These are phyloP conservation scores for Pulveroboletus sp. DNA, from an alignment of 768 basidiomycete genomes.

Conservation along the genomic window DNA sequence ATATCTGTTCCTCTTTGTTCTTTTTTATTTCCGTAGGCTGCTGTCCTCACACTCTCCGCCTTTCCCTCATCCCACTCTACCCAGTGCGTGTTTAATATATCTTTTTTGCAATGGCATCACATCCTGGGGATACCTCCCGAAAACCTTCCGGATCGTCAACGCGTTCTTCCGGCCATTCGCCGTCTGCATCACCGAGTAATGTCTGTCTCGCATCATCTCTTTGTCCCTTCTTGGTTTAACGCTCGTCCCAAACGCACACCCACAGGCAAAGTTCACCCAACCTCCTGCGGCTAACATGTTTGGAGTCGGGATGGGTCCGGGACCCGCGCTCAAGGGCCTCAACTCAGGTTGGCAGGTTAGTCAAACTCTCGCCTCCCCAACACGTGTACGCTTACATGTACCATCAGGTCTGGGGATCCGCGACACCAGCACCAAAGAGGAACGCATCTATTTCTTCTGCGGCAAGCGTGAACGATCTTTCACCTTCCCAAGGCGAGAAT, in stretches of 20 bases:
- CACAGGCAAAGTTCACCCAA: slow-evolving; percentile 45
- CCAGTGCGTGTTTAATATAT: slow-evolving; percentile 30
- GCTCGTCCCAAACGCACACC: slow-evolving; percentile 29
- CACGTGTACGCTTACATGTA: slow-evolving; percentile 7
- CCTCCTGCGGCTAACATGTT: slow-evolving; percentile 45
- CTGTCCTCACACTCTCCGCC: slow-evolving; percentile 3
- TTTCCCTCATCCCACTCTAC: slow-evolving; percentile 15
- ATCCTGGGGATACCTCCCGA: slow-evolving; percentile 44
- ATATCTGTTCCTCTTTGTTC: slow-evolving; percentile 24
- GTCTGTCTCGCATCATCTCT: slow-evolving; percentile 35
- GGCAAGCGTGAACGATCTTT: slow-evolving; percentile 46
- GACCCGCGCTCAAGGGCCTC: slow-evolving; percentile 45
- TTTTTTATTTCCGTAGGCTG: slow-evolving; percentile 29
- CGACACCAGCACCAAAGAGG: slow-evolving; percentile 45
- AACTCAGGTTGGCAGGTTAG: slow-evolving; percentile 67
- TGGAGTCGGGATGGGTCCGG: slow-evolving; percentile 45
- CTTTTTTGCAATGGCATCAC: slow-evolving; percentile 30
- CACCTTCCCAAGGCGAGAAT: slow-evolving; percentile 41
- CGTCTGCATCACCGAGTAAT: slow-evolving; percentile 53
- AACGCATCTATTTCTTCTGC: slow-evolving; percentile 62
- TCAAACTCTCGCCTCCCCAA: slow-evolving; percentile 12
- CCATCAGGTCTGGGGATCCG: slow-evolving; percentile 54
- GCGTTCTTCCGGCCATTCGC: slow-evolving; percentile 59
- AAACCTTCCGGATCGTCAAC: slow-evolving; percentile 70
- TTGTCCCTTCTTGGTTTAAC: slow-evolving; percentile 6